Conservation (phyloP, 352 stramenopile species). For the Globisporangium cederbergense region DNA sequence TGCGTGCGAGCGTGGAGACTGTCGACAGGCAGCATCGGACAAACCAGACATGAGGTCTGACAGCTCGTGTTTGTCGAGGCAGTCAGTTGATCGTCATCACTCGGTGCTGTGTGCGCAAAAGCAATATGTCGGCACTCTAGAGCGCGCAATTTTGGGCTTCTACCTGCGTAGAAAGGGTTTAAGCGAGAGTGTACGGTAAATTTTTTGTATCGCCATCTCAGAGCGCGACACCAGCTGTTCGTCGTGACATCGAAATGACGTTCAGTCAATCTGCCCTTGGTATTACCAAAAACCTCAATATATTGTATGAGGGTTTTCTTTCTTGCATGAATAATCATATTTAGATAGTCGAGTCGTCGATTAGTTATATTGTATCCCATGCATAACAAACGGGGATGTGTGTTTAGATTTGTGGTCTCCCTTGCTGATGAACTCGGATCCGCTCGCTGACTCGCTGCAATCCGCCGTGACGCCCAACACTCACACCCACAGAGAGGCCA, state of each 20-base stretch:
- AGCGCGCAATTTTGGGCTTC: too few species aligned
- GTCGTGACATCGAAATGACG: background rate
- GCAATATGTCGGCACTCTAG: too few species aligned
- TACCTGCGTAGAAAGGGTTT: background rate
- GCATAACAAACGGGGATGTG: too few species aligned
- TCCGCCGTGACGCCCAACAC: background rate
- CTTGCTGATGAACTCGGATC: background rate
- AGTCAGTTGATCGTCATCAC: too few species aligned
- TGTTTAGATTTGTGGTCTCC: background rate
- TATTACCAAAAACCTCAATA: background rate
- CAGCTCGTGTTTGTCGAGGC: too few species aligned
- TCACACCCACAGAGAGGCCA: background rate
- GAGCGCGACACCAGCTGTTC: background rate
- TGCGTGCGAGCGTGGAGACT: too few species aligned
- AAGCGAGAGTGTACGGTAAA: background rate
- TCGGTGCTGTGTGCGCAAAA: too few species aligned
- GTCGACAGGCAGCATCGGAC: too few species aligned
- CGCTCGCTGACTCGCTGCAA: background rate
- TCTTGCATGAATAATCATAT: too few species aligned
- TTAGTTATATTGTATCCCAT: too few species aligned
- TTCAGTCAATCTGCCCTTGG: background rate
- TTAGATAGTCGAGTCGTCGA: too few species aligned
- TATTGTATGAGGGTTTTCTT: background rate
- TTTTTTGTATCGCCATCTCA: background rate
- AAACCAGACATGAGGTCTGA: too few species aligned